Evolutionary conservation across 192 early-diverging fungal genomes (phyloP), one percentile per base, ranked within the genome.

Genomic region (Linnemannia hyalina): DNA sequence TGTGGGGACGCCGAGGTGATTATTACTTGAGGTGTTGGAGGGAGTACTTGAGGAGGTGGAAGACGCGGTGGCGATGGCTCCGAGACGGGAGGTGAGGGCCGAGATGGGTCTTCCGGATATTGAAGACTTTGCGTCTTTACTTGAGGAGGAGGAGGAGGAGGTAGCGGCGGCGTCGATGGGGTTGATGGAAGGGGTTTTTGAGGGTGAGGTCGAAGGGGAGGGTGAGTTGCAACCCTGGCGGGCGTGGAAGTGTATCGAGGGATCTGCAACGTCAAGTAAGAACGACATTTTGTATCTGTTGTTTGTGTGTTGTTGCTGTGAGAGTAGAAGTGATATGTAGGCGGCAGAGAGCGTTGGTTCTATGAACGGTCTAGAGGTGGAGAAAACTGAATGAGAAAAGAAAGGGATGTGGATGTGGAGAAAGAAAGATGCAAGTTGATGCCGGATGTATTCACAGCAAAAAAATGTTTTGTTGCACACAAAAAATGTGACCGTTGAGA

Each of bases 171-270:
- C 38, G 8, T 65, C 47, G 71, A 47, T 20, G 35, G 68, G 38
- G 8, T 68, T 29, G 69, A 46, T 41, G 32, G 22, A 29, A 26
- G 32, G 42, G 46, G 46, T 38, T 47, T 38, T 68, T 36, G 71
- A 79, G 29, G 36, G 71, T 20, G 78, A 60, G 49, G 65, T 74
- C 68, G 79, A 74, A 18, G 38, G 63, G 29, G 79, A 26, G 36
- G 41, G 40, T 6, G 71, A 35, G 26, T 46, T 68, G 16, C 80
- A 74, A 68, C 73, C 36, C 16, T 74, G 77, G 35, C 82, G 82
- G 41, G 82, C 82, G 69, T 71, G 77, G 36, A 85, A 85, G 77
- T 85, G 82, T 68, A 85, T 85, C 26, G 82, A 85, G 40, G 82
- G 82, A 68, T 85, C 82, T 22, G 77, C 77, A 70, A 85, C 82